A percentile compares a stretch with the other conserved stretches of the same genome.
These are phyloP conservation scores for Chlorella sp. DNA, from an alignment of 139 green algal genomes.

Conservation along the genomic window DNA sequence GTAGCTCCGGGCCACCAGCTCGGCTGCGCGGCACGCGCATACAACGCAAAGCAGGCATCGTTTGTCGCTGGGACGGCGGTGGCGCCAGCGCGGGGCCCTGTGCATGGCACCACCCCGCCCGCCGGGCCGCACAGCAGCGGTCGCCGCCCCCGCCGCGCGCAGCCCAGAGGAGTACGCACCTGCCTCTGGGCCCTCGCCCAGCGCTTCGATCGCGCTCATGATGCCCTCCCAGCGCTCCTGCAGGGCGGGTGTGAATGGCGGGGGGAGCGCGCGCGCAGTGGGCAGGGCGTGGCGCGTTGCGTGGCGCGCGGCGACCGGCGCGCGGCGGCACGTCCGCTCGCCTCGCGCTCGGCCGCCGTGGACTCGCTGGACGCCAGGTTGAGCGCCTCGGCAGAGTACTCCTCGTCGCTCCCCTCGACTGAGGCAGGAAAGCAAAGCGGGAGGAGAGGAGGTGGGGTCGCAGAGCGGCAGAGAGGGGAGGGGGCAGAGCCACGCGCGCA, in stretches of 20 bases:
- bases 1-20: slow-evolving; percentile 7
- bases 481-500: too few relatives aligned
- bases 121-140: background rate
- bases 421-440: background rate
- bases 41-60: too few relatives aligned
- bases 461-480: too few relatives aligned
- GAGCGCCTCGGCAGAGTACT: background rate
- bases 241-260: too few relatives aligned
- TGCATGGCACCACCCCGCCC: background rate
- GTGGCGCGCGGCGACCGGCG: background rate
- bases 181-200: background rate
- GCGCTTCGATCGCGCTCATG: slow-evolving; percentile 5
- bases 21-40: background rate
- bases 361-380: background rate
- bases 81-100: too few relatives aligned
- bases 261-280: background rate
- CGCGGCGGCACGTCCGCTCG: background rate
- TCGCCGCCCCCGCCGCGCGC: background rate
- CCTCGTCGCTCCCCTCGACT: background rate
- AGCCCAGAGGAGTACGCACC: background rate
- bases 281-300: background rate
- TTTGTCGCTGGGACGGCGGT: too few relatives aligned
- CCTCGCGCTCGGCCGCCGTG: slow-evolving; percentile 23
- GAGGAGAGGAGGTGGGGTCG: too few relatives aligned
- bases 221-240: slow-evolving; percentile 21